Evolutionary conservation across 768 basidiomycete genomes (phyloP).

Genomic region (Boletus rufocinnamomeus): DNA sequence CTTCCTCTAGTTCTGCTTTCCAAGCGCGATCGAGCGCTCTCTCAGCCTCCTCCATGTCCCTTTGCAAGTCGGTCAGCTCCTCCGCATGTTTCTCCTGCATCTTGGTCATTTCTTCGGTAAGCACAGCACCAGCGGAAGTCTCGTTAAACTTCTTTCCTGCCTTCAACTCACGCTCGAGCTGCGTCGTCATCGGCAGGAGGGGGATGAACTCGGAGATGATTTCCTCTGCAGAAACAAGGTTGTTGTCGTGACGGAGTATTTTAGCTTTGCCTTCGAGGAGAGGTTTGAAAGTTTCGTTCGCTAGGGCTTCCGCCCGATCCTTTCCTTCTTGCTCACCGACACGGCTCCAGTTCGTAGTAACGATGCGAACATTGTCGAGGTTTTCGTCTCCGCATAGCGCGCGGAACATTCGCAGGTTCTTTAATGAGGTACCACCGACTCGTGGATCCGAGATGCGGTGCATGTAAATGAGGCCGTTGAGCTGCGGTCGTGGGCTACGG

Average conservation of each 20-base stretch:
- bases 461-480: not conserved
- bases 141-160: not conserved
- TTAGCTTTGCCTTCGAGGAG: not conserved
- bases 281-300: not conserved
- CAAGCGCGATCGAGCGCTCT: not conserved
- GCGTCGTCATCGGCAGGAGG: not conserved
- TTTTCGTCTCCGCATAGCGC: not conserved
- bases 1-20: not conserved
- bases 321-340: not conserved
- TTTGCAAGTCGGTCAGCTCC: not conserved
- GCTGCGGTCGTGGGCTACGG: not conserved
- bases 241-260: not conserved
- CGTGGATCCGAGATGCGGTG: not conserved
- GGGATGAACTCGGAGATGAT: not conserved
- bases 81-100: not conserved
- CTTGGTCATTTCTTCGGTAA: not conserved
- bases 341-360: not conserved
- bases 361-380: not conserved
- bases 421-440: not conserved
- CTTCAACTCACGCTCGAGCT: not conserved
- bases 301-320: not conserved
- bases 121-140: not conserved
- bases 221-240: not conserved
- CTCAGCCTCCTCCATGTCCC: not conserved
- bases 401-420: not conserved